Evolutionary conservation across 495 filamentous ascomycete genomes (phyloP), one percentile per base, ranked within the genome.

Genomic region (Penicillium simplicissimum): DNA sequence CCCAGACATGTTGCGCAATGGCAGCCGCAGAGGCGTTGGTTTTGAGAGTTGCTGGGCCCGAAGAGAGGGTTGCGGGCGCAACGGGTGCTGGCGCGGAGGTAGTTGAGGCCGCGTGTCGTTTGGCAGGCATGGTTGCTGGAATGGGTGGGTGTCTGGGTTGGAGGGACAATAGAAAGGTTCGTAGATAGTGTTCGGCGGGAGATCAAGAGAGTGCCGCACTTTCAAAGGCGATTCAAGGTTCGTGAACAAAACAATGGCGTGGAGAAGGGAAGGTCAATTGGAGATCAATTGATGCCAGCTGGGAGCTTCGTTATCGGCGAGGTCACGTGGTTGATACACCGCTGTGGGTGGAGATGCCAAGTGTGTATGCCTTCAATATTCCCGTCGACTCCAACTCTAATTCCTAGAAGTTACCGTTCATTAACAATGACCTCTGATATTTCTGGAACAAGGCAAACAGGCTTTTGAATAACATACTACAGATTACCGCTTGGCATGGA

Each of bases 1-100:
- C 79, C 84, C 87, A 87, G 52, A 96, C 79, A 66, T 79, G 69
- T 11, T 74, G 61, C 33, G 80, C 70, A 43, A 88, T 85, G 36
- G 87, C 79, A 62, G 77, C 72, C 13, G 84, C 76, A 47, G 76
- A 78, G 69, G 79, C 74, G 67, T 79, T 76, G 52, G 74, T 60
- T 61, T 76, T 67, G 49, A 76, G 74, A 17, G 75, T 73, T 21
- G 71, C 61, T 34, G 77, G 71, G 51, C 79, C 74, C 43, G 79
- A 83, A 76, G 76, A 76, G 61, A 74, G 82, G 59, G 70, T 79
- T 67, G 73, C 52, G 10, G 74, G 56, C 40, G 76, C 59, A 33
- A 73, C 38, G 48, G 63, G 67, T 42, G 53, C 69, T 37, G 77
- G 61, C 40, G 76, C 69, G 65, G 70, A 69, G 63, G 76, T 63